Base-by-base conservation (phyloP, 2,329 filamentous ascomycete species). In the Fusarium buharicum region DNA sequence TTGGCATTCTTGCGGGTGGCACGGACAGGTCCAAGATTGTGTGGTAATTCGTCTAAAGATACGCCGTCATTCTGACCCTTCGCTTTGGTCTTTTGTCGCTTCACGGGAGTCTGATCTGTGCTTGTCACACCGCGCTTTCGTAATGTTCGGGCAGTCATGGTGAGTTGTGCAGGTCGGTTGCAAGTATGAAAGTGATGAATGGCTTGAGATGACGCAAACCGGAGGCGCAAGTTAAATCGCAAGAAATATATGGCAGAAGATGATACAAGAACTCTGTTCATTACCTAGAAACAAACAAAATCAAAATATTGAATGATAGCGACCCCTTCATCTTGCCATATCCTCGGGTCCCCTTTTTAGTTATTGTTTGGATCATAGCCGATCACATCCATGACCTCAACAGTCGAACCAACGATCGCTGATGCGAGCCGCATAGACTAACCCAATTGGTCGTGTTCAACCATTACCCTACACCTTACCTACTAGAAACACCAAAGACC, bases 331-430 rank as follows among this genome's bases (percentile, higher is more conserved):
- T 40, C 18, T 34, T 41, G 9, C 5, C 16, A 39, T 46, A 30
- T 30, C 22, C 12, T 43, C 24, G 28, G 16, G 22, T 16, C 40
- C 39, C 18, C 27, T 30, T 33, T 55, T 31, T 38, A 30, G 13
- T 45, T 16, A 18, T 22, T 31, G 36, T 41, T 38, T 22, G 9
- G 10, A 43, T 31, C 48, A 57, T 50, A 33, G 33, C 33, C 52
- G 33, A 44, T 54, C 34, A 13, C 18, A 28, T 66, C 63, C 60
- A 66, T 66, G 63, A 66, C 63, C 63, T 60, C 62, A 64, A 59
- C 44, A 66, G 50, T 66, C 45, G 37, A 49, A 40, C 28, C 59
- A 45, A 50, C 34, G 62, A 66, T 66, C 62, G 62, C 62, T 49
- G 38, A 16, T 22, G 13, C 20, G 17, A 40, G 36, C 34, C 41